Evolutionary conservation across 2,329 filamentous ascomycete species (phyloP).

Genomic region (Metarhizium brunneum): DNA sequence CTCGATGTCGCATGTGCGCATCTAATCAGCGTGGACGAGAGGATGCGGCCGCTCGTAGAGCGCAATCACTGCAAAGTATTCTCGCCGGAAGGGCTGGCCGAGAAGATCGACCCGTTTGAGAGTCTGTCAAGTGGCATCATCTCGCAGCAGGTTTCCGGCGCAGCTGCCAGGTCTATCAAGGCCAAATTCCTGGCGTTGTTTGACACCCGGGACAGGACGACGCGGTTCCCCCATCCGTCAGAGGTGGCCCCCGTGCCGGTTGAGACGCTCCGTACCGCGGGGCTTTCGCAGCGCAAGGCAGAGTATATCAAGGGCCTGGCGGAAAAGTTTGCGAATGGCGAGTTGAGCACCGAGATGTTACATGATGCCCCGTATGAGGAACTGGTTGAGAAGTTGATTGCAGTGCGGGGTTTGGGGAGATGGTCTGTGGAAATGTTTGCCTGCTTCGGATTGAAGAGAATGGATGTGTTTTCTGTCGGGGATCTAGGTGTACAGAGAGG

Average conservation of each 20-base stretch:
- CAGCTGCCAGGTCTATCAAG: constrained; percentile 83
- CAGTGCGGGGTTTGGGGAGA: constrained; percentile 75
- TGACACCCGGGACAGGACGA: constrained; percentile 22
- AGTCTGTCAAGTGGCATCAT: constrained; percentile 81
- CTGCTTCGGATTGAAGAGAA: constrained; percentile 85
- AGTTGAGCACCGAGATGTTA: constrained; percentile 68
- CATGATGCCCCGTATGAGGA: constrained; percentile 76
- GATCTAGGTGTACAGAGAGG: constrained; percentile 92
- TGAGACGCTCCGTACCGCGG: constrained; percentile 66
- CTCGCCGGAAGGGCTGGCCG: constrained; percentile 69
- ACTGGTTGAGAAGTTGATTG: constrained; percentile 70
- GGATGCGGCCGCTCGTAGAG: constrained; percentile 62
- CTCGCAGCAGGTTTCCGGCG: constrained; percentile 90
- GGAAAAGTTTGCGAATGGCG: constrained; percentile 66
- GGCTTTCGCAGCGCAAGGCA: constrained; percentile 87
- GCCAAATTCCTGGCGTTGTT: constrained; percentile 75
- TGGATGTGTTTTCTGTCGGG: constrained; percentile 88
- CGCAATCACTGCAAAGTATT: constrained; percentile 72
- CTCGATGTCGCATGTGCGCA: constrained; percentile 68
- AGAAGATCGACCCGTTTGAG: constrained; percentile 82
- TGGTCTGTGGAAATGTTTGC: constrained; percentile 99
- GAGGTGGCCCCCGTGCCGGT: constrained; percentile 58
- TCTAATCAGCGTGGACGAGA: constrained; percentile 62
- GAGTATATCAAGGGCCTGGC: constrained; percentile 88
- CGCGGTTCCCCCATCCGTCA: constrained; percentile 64